These are phyloP conservation scores for Cephalotrichum gorgonifer DNA, from an alignment of 2,329 filamentous ascomycete genomes.

Conservation along the genomic window DNA sequence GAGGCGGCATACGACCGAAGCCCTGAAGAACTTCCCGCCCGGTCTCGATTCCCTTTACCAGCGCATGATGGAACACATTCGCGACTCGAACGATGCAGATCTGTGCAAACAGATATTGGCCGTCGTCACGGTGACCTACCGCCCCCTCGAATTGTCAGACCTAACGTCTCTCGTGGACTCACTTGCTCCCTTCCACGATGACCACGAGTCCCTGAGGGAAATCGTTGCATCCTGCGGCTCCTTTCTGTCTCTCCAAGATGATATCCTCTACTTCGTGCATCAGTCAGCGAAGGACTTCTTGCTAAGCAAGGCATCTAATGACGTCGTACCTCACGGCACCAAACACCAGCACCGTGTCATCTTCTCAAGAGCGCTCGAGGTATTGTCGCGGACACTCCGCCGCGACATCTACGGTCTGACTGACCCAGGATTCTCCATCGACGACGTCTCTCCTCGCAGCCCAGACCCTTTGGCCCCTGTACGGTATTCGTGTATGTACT, in stretches of 20 bases:
- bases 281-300: slow-evolving; percentile 33
- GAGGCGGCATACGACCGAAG: slow-evolving; percentile 8
- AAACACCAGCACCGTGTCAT: slow-evolving; percentile 18
- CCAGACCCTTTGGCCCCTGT: slow-evolving; percentile 11
- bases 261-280: slow-evolving; percentile 25
- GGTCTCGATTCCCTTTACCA: slow-evolving; percentile 25
- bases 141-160: slow-evolving; percentile 25
- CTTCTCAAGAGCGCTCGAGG: slow-evolving; percentile 21
- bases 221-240: slow-evolving; percentile 25
- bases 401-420: slow-evolving; percentile 24
- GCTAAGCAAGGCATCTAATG: slow-evolving; percentile 5
- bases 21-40: slow-evolving; percentile 17
- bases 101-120: slow-evolving; percentile 23
- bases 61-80: slow-evolving; percentile 24
- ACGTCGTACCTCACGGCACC: slow-evolving; percentile 18
- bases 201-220: slow-evolving; percentile 11
- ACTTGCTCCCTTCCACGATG: slow-evolving; percentile 5
- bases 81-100: slow-evolving; percentile 14
- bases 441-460: slow-evolving; percentile 4
- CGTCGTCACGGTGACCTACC: slow-evolving; percentile 17
- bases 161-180: slow-evolving; percentile 14
- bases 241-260: slow-evolving; percentile 19
- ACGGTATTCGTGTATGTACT: slow-evolving; percentile 19
- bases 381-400: slow-evolving; percentile 18
- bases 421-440: slow-evolving; percentile 13